Evolutionary conservation across 140 eudicot species (phyloP).

Genomic region (Oenanthe javanica): DNA sequence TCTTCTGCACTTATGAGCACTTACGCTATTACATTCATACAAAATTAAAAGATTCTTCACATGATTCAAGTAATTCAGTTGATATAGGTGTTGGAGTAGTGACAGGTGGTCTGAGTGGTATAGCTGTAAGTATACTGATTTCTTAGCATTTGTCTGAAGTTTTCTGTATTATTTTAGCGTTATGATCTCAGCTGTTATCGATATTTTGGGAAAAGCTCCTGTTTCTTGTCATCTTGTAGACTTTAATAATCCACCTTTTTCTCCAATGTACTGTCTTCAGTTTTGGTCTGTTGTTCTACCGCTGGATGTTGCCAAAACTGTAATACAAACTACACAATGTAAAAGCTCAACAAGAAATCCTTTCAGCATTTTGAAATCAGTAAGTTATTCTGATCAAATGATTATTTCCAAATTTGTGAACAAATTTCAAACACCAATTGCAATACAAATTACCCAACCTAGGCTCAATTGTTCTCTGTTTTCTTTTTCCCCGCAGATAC

Average conservation of each 20-base stretch:
- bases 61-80: slow-evolving; percentile 30
- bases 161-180: not conserved
- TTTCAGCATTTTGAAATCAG: slow-evolving; percentile 44
- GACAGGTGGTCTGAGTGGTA: slow-evolving; percentile 93
- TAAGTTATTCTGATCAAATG: slow-evolving; percentile 18
- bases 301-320: slow-evolving; percentile 80
- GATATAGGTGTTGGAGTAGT: slow-evolving; percentile 78
- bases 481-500: slow-evolving; percentile 38
- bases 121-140: slow-evolving; percentile 49
- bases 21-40: slow-evolving; percentile 54
- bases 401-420: slow-evolving; percentile 7
- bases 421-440: not conserved
- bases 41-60: slow-evolving; percentile 42
- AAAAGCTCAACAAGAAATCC: slow-evolving; percentile 58
- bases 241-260: not conserved
- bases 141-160: not conserved
- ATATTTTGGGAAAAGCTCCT: not conserved
- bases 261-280: slow-evolving; percentile 29
- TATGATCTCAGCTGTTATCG: not conserved
- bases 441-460: slow-evolving; percentile 3
- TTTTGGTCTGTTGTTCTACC: slow-evolving; percentile 77
- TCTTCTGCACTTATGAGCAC: slow-evolving; percentile 78
- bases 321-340: slow-evolving; percentile 67
- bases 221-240: not conserved
- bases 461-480: slow-evolving; percentile 11